Evolutionary conservation across 345 rosid species (phyloP), one percentile per base, ranked within the genome.

Genomic region (Passiflora organensis): DNA sequence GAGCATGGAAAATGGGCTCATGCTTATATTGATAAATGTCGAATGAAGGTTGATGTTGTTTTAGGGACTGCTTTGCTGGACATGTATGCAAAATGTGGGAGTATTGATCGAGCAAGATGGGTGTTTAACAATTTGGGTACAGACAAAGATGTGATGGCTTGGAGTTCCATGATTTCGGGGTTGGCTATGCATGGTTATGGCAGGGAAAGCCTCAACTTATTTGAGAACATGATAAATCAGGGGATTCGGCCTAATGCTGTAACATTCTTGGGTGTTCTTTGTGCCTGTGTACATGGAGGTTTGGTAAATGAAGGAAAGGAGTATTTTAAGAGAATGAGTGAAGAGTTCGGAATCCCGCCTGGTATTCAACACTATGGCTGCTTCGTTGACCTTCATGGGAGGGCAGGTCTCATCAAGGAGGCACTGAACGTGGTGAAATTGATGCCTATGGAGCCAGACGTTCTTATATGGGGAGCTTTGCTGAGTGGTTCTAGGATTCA

Each of bases 21-120:
- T 75, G 76, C 81, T 20, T 83, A 86, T 66, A 56, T 86, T 25
- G 54, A 75, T 22, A 47, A 55, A 43, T 74, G 74, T 55, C 19
- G 62, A 19, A 50, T 83, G 65, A 67, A 49, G 43, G 56, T 82
- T 64, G 76, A 78, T 74, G 51, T 81, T 60, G 66, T 80, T 34
- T 83, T 88, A 11, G 88, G 88, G 5, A 88, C 94, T 0, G 86
- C 88, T 60, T 53, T 85, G 4, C 76, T 88, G 1, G 85, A 85
- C 39, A 88, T 85, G 91, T 83, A 76, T 58, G 69, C 82, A 6
- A 80, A 77, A 70, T 77, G 82, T 9, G 75, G 80, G 23, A 43
- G 66, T 59, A 66, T 59, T 42, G 69, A 64, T 16, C 56, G 49
- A 46, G 49, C 36, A 14, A 64, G 43, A 37, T 6, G 39, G 10